Conservation (phyloP, 495 filamentous ascomycete genomes). For the Immersiella caudata region DNA sequence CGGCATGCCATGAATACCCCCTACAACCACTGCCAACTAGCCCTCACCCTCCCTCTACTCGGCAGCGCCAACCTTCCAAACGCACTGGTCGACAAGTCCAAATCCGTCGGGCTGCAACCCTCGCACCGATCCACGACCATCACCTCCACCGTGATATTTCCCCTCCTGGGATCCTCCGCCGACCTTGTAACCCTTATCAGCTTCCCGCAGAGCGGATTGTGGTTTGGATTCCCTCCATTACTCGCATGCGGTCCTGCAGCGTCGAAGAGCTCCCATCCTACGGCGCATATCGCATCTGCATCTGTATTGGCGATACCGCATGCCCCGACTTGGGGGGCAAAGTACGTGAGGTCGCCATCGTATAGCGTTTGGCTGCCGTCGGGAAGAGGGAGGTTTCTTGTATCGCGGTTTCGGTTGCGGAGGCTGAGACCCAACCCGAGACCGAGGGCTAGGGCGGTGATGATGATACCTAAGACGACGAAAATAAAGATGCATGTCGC, state of each 20-base stretch:
- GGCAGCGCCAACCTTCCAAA: constrained; percentile 63
- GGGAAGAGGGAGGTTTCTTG: constrained; percentile 55
- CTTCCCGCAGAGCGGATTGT: constrained; percentile 70
- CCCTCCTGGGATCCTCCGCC: constrained; percentile 37
- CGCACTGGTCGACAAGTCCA: constrained; percentile 65
- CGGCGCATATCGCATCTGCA: constrained; percentile 63
- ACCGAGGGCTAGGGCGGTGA: constrained; percentile 35
- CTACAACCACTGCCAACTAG: constrained; percentile 70
- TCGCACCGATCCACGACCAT: constrained; percentile 75
- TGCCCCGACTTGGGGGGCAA: constrained; percentile 66
- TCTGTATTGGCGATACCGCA: constrained; percentile 63
- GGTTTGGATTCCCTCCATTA: constrained; percentile 57
- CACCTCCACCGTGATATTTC: constrained; percentile 59
- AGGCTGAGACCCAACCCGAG: constrained; percentile 41
- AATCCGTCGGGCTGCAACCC: constrained; percentile 64
- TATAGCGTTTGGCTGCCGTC: constrained; percentile 47
- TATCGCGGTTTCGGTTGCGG: constrained; percentile 27
- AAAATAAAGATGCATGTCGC: constrained; percentile 32
- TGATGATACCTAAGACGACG: constrained; percentile 29
- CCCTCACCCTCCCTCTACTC: constrained; percentile 58
- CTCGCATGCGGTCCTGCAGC: constrained; percentile 31
- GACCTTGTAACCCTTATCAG: constrained; percentile 60
- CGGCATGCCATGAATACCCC: not conserved
- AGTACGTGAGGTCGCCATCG: constrained; percentile 73
- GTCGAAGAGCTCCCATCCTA: constrained; percentile 71